phyloP scores from a whole-genome alignment of 108 stramenopile species.

The Fistulifera pelliculosa region DNA sequence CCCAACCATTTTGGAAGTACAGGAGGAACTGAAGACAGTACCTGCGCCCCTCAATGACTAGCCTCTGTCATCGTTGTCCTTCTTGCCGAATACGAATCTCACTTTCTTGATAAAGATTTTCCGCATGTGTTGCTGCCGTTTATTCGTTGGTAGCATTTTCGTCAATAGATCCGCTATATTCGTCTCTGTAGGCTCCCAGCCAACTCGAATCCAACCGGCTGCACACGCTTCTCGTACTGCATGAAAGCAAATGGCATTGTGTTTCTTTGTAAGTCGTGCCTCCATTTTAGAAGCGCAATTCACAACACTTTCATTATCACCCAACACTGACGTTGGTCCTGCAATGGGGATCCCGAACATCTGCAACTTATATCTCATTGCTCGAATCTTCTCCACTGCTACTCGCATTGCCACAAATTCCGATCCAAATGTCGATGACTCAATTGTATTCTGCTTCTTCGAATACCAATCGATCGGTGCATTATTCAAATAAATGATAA shows the following conservation, averaged over 20 bases:
- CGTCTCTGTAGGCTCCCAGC: conserved; percentile 15
- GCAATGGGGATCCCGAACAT: conserved; percentile 23
- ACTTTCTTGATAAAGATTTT: background rate
- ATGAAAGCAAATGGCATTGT: conserved; percentile 33
- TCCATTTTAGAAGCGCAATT: conserved; percentile 21
- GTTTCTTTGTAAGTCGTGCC: conserved; percentile 29
- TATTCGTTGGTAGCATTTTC: conserved; percentile 11
- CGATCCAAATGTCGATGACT: conserved; percentile 27
- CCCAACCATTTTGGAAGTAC: too few species aligned
- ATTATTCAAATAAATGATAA: conserved; percentile 27
- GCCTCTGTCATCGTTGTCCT: too few species aligned
- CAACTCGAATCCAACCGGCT: conserved; percentile 19
- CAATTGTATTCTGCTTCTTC: conserved; percentile 34
- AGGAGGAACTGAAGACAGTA: too few species aligned
- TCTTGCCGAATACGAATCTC: too few species aligned
- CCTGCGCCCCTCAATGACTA: too few species aligned
- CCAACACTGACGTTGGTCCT: conserved; percentile 18
- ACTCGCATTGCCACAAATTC: conserved; percentile 29
- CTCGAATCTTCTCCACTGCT: conserved; percentile 16
- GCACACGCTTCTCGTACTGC: conserved; percentile 26
- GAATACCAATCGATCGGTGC: conserved; percentile 19
- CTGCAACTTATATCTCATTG: conserved; percentile 23
- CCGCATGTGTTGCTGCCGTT: background rate
- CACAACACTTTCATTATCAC: conserved; percentile 30
- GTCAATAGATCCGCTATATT: conserved; percentile 38